A percentile compares a stretch with the other conserved stretches of the same genome.
These are phyloP conservation scores for Fraxinus sp. DNA, from an alignment of 305 asterid genomes.

Conservation along the genomic window DNA sequence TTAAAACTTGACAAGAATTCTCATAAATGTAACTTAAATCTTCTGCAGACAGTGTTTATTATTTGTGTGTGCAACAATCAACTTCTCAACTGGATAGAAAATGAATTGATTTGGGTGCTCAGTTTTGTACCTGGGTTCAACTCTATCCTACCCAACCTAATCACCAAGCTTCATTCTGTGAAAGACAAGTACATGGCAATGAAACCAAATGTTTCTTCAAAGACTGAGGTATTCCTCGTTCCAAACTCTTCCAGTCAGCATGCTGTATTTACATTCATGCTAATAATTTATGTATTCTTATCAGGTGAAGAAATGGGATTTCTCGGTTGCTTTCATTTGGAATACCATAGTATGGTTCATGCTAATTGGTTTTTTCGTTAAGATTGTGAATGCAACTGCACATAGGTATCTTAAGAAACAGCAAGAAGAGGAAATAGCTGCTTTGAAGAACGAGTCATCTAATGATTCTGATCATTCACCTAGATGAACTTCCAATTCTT, in stretches of 20 bases:
- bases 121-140: slow-evolving; percentile 73
- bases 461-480: slow-evolving; percentile 39
- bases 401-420: slow-evolving; percentile 60
- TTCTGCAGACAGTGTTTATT: slow-evolving; percentile 73
- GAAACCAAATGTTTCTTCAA: slow-evolving; percentile 51
- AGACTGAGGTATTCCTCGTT: slow-evolving; percentile 45
- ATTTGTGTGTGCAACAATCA: slow-evolving; percentile 88
- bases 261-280: background rate
- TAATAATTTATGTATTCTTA: background rate
- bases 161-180: slow-evolving; percentile 73
- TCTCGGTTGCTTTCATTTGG: slow-evolving; percentile 75
- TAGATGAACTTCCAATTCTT: slow-evolving; percentile 31
- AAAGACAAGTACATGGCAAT: slow-evolving; percentile 72
- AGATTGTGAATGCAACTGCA: slow-evolving; percentile 83
- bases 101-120: slow-evolving; percentile 72
- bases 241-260: background rate
- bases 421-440: slow-evolving; percentile 57
- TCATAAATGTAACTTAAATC: slow-evolving; percentile 2
- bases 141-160: slow-evolving; percentile 55
- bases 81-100: slow-evolving; percentile 91
- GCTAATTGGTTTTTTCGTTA: slow-evolving; percentile 74
- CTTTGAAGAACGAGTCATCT: slow-evolving; percentile 52
- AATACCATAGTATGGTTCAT: slow-evolving; percentile 83
- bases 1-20: background rate
- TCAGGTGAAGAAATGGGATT: slow-evolving; percentile 75